Conservation (phyloP, 2,329 filamentous ascomycete species). For the Tolypocladium ovalisporum region DNA sequence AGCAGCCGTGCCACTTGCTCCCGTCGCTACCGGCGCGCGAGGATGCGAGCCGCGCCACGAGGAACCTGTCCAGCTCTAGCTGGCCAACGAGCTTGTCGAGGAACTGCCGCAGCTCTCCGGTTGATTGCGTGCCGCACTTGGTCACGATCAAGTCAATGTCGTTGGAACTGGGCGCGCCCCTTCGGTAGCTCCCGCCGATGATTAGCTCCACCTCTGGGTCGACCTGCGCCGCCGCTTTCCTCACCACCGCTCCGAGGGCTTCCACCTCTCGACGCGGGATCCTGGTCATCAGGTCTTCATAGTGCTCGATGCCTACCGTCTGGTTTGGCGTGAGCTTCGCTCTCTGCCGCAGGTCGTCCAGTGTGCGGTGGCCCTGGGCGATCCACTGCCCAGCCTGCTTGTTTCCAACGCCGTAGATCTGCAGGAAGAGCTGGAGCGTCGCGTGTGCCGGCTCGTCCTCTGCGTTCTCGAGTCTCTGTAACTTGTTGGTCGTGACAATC, state of each 20-base stretch:
- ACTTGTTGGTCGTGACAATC: conserved; percentile 62
- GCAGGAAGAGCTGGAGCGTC: conserved; percentile 58
- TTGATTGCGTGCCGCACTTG: conserved; percentile 42
- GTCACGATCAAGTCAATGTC: conserved; percentile 85
- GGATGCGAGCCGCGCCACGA: conserved; percentile 59
- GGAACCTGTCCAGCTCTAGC: conserved; percentile 51
- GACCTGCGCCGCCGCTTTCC: conserved; percentile 41
- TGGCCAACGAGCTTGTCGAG: conserved; percentile 51
- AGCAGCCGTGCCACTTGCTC: conserved; percentile 85
- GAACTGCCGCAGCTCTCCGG: conserved; percentile 48
- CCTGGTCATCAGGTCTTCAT: conserved; percentile 64
- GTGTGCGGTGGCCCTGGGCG: conserved; percentile 58
- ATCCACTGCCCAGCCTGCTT: conserved; percentile 66
- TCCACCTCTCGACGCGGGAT: conserved; percentile 72
- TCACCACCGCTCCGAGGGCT: conserved; percentile 56
- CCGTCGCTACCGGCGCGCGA: conserved; percentile 37
- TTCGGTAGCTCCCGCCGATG: conserved; percentile 74
- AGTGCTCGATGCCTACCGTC: conserved; percentile 65
- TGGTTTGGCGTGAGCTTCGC: conserved; percentile 60
- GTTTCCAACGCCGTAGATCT: conserved; percentile 69
- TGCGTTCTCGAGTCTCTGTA: conserved; percentile 63
- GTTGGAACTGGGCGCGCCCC: conserved; percentile 61
- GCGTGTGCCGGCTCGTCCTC: conserved; percentile 54
- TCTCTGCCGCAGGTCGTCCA: conserved; percentile 56
- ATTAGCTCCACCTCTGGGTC: conserved; percentile 59